Evolutionary conservation across 371 early-diverging fungal genomes (phyloP).

Genomic region (Coemansia linderi): DNA sequence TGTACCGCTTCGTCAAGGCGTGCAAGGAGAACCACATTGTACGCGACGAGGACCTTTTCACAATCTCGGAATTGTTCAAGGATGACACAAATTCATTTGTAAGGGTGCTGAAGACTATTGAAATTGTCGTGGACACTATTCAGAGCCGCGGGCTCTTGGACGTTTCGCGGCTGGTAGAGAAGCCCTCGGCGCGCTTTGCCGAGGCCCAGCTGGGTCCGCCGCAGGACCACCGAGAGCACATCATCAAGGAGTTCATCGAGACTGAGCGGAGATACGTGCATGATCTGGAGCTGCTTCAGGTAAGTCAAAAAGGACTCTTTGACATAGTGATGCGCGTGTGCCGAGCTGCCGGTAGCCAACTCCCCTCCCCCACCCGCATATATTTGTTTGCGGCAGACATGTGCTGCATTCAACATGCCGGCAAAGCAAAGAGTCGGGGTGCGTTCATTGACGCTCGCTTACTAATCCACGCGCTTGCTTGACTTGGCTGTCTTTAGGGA

Average conservation of each 20-base stretch:
- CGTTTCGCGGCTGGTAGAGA: constrained; percentile 36
- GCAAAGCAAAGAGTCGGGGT: not conserved
- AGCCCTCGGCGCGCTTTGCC: constrained; percentile 54
- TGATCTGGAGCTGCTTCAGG: constrained; percentile 86
- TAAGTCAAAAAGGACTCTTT: constrained; percentile 17
- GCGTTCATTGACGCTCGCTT: constrained; percentile 12
- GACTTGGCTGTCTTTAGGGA: constrained; percentile 27
- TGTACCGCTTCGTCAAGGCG: constrained; percentile 67
- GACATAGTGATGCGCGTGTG: not conserved
- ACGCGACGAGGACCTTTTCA: constrained; percentile 78
- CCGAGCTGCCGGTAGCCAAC: not conserved
- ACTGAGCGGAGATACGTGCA: constrained; percentile 94
- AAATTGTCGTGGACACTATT: constrained; percentile 67
- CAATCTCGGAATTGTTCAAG: constrained; percentile 84
- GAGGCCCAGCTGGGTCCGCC: constrained; percentile 63
- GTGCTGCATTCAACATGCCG: constrained; percentile 4
- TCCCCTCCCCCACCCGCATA: not conserved
- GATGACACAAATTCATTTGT: constrained; percentile 95
- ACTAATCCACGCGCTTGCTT: constrained; percentile 8
- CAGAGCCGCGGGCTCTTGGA: constrained; percentile 71
- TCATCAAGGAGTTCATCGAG: constrained; percentile 86
- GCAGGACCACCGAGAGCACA: constrained; percentile 80
- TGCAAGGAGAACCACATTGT: constrained; percentile 85
- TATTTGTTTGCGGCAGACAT: not conserved
- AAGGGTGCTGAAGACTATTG: constrained; percentile 83